phyloP scores from a whole-genome alignment of 1,284 basidiomycete species.

The Cutaneotrichosporon spelunceum region DNA sequence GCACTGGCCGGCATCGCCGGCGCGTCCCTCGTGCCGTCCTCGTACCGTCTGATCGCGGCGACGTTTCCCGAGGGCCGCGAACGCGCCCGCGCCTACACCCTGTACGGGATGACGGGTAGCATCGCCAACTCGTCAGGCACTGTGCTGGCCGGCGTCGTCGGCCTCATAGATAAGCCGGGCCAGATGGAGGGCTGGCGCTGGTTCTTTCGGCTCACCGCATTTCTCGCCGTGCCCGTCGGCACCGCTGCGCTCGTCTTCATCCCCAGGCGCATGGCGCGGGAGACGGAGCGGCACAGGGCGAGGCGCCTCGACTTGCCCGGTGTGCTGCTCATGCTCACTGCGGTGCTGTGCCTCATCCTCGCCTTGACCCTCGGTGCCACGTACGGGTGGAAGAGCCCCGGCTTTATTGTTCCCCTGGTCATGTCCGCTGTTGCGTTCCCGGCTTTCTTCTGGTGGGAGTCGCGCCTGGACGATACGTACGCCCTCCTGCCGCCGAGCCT shows the following conservation, averaged over 20 bases:
- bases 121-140: constrained; percentile 33
- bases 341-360: constrained; percentile 30
- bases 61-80: constrained; percentile 28
- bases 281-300: not conserved
- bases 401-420: constrained; percentile 32
- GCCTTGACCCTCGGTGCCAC: constrained; percentile 33
- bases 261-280: constrained; percentile 13
- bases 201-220: constrained; percentile 49
- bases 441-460: constrained; percentile 38
- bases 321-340: constrained; percentile 19
- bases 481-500: constrained; percentile 35
- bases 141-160: constrained; percentile 35
- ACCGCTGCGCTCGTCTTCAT: constrained; percentile 19
- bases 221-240: constrained; percentile 16
- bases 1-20: constrained; percentile 39
- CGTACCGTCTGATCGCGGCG: constrained; percentile 37
- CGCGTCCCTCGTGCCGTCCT: constrained; percentile 34
- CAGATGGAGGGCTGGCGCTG: constrained; percentile 42
- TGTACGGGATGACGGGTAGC: constrained; percentile 40
- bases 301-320: constrained; percentile 7
- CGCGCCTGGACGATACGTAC: constrained; percentile 21
- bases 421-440: constrained; percentile 23
- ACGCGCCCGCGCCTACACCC: constrained; percentile 30
- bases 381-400: constrained; percentile 27
- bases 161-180: constrained; percentile 39